Evolutionary conservation across 352 stramenopile genomes (phyloP).

Genomic region (Pythium graminicola): DNA sequence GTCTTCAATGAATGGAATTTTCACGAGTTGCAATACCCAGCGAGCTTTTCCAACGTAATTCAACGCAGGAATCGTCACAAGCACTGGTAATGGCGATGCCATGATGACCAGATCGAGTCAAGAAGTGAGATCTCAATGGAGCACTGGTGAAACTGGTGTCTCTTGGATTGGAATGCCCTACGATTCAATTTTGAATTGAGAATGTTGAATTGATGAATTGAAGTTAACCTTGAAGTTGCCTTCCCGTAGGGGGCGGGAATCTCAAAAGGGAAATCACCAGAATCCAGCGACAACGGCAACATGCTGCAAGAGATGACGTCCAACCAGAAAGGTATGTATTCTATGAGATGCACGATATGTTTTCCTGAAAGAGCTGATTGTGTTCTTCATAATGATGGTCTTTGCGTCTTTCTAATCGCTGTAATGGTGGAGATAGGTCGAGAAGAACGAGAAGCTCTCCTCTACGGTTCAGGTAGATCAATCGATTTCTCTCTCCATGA

Average conservation of each 20-base stretch:
- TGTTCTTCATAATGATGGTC: conserved; percentile 1
- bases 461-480: conserved; percentile 4
- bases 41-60: conserved; percentile 62
- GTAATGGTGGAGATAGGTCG: neutral
- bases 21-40: conserved; percentile 39
- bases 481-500: neutral
- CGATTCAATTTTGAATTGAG: neutral
- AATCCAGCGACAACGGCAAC: conserved; percentile 2
- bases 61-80: conserved; percentile 50
- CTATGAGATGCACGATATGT: neutral
- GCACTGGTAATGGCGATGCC: conserved; percentile 1
- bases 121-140: neutral
- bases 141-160: neutral
- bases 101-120: neutral
- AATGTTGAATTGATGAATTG: too few relatives aligned
- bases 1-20: conserved; percentile 38
- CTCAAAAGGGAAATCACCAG: neutral
- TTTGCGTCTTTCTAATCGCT: neutral
- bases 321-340: neutral
- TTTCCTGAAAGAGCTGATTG: neutral
- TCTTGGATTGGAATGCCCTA: neutral
- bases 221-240: conserved; percentile 9
- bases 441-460: neutral
- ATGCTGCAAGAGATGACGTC: neutral
- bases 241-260: neutral